Conservation (phyloP, 352 stramenopile species). For the Phytophthora cryptogea region DNA sequence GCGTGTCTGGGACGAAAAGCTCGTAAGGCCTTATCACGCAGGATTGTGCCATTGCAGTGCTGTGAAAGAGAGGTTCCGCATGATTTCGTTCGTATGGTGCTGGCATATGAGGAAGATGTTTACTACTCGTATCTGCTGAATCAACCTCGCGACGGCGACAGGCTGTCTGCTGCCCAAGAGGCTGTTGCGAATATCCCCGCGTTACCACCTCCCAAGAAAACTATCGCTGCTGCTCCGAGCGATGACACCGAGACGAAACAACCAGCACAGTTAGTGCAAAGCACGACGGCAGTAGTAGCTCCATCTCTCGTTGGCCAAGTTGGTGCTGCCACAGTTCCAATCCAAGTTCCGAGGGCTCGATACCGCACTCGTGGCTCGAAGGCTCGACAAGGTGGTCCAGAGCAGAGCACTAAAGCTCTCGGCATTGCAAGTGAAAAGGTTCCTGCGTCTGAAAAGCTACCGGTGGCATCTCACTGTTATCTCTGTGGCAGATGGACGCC, state of each 20-base stretch:
- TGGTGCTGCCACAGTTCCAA: neutral
- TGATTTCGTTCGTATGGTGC: slow-evolving; percentile 33
- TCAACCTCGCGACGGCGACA: neutral
- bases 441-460: neutral
- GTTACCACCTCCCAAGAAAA: neutral
- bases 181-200: neutral
- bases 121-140: slow-evolving; percentile 50
- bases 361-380: slow-evolving; percentile 18
- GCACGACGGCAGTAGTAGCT: neutral
- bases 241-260: slow-evolving; percentile 16
- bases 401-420: neutral
- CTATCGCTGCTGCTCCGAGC: neutral
- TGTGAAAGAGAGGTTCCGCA: slow-evolving; percentile 37
- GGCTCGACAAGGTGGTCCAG: neutral
- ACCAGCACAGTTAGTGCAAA: neutral
- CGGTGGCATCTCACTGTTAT: neutral
- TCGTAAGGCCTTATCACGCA: slow-evolving; percentile 27
- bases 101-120: slow-evolving; percentile 39
- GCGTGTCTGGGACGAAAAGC: slow-evolving; percentile 25
- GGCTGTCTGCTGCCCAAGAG: neutral
- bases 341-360: neutral
- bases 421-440: neutral
- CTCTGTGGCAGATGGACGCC: slow-evolving; percentile 6
- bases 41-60: slow-evolving; percentile 38
- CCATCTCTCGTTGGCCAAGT: neutral